Conservation (phyloP, 805 yeast species). For the Suhomyces emberorum region DNA sequence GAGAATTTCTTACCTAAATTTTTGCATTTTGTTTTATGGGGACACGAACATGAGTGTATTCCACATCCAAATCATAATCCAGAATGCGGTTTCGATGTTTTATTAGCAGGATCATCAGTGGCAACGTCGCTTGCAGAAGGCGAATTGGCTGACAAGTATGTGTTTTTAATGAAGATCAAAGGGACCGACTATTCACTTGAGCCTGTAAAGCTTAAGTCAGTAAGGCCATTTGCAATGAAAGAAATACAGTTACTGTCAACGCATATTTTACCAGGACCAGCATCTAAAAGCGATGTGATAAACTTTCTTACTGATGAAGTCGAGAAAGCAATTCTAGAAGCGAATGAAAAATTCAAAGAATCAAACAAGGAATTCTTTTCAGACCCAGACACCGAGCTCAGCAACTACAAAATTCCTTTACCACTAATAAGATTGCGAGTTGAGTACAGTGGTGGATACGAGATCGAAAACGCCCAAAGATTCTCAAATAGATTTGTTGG, state of each 20-base stretch:
- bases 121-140: conserved; percentile 89
- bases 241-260: conserved; percentile 54
- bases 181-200: conserved; percentile 55
- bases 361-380: conserved; percentile 26
- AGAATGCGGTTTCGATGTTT: conserved; percentile 64
- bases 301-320: conserved; percentile 60
- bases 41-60: conserved; percentile 95
- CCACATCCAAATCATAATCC: conserved; percentile 63
- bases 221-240: conserved; percentile 78
- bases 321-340: conserved; percentile 61
- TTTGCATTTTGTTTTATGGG: conserved; percentile 87
- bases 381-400: conserved; percentile 13
- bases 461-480: conserved; percentile 85
- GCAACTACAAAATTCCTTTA: conserved; percentile 46
- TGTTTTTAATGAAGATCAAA: conserved; percentile 65
- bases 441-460: conserved; percentile 87
- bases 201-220: conserved; percentile 62
- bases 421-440: conserved; percentile 82
- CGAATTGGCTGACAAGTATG: conserved; percentile 73
- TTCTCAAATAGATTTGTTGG: conserved; percentile 91
- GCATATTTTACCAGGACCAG: conserved; percentile 56
- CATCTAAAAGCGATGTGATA: conserved; percentile 58
- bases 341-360: conserved; percentile 47
- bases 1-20: conserved; percentile 80
- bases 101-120: conserved; percentile 92